Conservation (phyloP, 345 rosid genomes). For the Salix arbutifolia region DNA sequence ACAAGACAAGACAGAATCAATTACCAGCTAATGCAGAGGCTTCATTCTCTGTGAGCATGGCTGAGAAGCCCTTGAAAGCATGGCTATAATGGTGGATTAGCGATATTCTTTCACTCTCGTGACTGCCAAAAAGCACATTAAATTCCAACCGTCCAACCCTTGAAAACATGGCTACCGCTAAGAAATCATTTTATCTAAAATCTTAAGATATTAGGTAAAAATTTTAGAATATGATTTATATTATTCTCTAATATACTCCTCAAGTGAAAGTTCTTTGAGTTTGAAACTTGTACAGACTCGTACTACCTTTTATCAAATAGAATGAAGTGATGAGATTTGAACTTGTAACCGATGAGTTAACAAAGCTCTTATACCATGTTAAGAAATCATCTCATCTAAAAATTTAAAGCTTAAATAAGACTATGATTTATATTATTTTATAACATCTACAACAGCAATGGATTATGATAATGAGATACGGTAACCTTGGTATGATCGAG, state of each 20-base stretch:
- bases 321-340: too few relatives aligned
- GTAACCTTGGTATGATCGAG: slow-evolving; percentile 46
- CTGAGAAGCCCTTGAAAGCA: slow-evolving; percentile 77
- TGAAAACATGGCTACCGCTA: background rate
- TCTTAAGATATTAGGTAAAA: rapidly evolving
- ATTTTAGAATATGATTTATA: too few relatives aligned
- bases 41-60: slow-evolving; percentile 62
- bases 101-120: slow-evolving; percentile 38
- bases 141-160: background rate
- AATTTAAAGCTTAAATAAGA: rapidly evolving
- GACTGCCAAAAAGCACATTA: slow-evolving; percentile 21
- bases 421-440: too few relatives aligned
- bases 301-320: too few relatives aligned
- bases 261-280: too few relatives aligned
- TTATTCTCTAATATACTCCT: too few relatives aligned
- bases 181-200: too few relatives aligned
- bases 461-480: background rate
- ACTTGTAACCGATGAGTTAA: too few relatives aligned
- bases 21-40: slow-evolving; percentile 61
- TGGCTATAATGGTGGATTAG: slow-evolving; percentile 51
- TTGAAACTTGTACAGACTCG: too few relatives aligned
- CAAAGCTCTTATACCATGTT: rapidly evolving
- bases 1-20: background rate
- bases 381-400: too few relatives aligned
- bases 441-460: background rate